Percentiles rank a stretch among this genome's conserved stretches.
Conservation (phyloP, 495 filamentous ascomycete genomes). For the Aspergillus ellipticus region DNA sequence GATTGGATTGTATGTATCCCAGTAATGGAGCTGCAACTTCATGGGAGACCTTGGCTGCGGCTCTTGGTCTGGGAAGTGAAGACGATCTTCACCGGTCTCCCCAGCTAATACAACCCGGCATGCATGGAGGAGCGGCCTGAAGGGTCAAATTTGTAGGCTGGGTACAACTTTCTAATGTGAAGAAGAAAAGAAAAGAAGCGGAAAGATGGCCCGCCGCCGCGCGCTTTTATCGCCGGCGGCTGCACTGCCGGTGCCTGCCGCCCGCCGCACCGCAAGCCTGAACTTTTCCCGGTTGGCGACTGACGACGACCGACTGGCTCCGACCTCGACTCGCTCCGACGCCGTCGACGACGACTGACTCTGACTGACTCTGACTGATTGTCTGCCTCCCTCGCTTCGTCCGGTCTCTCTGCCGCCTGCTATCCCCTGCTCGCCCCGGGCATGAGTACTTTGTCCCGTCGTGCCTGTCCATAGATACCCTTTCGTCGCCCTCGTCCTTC, state of each 20-base stretch:
- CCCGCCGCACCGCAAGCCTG: slow-evolving; percentile 17
- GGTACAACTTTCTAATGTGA: slow-evolving; percentile 59
- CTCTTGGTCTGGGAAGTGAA: slow-evolving; percentile 59
- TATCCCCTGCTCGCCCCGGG: slow-evolving; percentile 10
- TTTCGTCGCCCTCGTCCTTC: neutral
- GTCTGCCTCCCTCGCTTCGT: neutral
- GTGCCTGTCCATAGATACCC: slow-evolving; percentile 5
- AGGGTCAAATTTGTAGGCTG: slow-evolving; percentile 64
- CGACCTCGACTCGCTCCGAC: neutral
- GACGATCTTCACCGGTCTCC: slow-evolving; percentile 52
- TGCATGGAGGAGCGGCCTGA: slow-evolving; percentile 42
- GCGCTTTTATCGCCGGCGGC: slow-evolving; percentile 17
- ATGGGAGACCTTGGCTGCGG: slow-evolving; percentile 49
- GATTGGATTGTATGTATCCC: slow-evolving; percentile 29
- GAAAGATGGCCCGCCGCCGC: slow-evolving; percentile 14
- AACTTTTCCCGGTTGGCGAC: neutral
- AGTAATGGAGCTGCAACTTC: slow-evolving; percentile 49
- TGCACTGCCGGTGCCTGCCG: slow-evolving; percentile 23
- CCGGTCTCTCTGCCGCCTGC: neutral
- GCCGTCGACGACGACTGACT: neutral
- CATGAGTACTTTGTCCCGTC: slow-evolving; percentile 29
- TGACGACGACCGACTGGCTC: neutral
- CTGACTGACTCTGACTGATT: too few species aligned
- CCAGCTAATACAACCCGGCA: slow-evolving; percentile 66
- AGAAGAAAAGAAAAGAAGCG: slow-evolving; percentile 32